phyloP scores from a whole-genome alignment of 495 filamentous ascomycete genomes.

The Tricharina praecox region DNA sequence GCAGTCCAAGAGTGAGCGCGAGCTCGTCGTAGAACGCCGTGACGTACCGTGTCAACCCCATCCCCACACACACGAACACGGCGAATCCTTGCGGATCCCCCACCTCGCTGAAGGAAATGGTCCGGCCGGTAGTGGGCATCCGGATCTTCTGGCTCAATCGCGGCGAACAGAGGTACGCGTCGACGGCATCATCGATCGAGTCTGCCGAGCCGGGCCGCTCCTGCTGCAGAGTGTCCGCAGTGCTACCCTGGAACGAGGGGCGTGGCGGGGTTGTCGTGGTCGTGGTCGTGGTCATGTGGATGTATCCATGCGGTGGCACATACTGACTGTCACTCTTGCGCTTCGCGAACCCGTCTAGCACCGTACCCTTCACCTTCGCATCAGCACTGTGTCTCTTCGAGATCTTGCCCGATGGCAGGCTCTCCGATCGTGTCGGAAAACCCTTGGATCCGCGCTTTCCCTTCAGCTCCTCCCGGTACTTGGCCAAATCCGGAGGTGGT shows the following conservation, averaged over 20 bases:
- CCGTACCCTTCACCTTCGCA: not conserved
- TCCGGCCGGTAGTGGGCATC: conserved; percentile 68
- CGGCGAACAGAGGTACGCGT: conserved; percentile 66
- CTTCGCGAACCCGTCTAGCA: conserved; percentile 8
- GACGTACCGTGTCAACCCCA: conserved; percentile 91
- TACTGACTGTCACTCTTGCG: conserved; percentile 30
- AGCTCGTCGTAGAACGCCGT: conserved; percentile 97
- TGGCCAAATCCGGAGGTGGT: conserved; percentile 7
- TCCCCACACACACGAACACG: conserved; percentile 92
- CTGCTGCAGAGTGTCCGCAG: conserved; percentile 19
- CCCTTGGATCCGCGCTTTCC: conserved; percentile 14
- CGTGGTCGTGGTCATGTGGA: conserved; percentile 23
- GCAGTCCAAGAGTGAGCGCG: conserved; percentile 64
- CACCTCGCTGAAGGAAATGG: conserved; percentile 93
- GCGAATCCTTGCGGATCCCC: conserved; percentile 82
- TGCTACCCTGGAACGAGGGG: conserved; percentile 27
- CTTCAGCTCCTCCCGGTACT: conserved; percentile 11
- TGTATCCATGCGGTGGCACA: conserved; percentile 28
- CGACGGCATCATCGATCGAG: conserved; percentile 73
- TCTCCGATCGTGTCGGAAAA: conserved; percentile 17
- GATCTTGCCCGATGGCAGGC: conserved; percentile 8
- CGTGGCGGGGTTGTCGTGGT: conserved; percentile 29
- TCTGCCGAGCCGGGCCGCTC: conserved; percentile 60
- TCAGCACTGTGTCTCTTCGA: conserved; percentile 1
- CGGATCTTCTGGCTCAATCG: conserved; percentile 71